Percentiles rank a stretch among this genome's conserved stretches.
Evolutionary conservation across 345 rosid species (phyloP).

Genomic region (Ceriops zippeliana): DNA sequence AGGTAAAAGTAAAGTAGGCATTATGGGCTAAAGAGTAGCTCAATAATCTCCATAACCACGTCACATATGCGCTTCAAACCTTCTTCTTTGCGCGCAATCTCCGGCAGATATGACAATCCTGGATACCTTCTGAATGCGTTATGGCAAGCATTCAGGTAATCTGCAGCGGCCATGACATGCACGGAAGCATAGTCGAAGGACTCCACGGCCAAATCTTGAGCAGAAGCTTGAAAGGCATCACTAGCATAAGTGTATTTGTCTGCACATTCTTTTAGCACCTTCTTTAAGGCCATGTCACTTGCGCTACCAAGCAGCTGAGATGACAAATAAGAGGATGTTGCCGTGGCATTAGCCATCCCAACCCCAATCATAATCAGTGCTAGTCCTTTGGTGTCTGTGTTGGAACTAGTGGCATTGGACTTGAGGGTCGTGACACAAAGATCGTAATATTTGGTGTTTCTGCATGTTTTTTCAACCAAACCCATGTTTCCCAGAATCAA

Average conservation of each 20-base stretch:
- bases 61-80: slow-evolving; percentile 68
- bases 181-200: slow-evolving; percentile 65
- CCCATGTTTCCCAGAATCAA: slow-evolving; percentile 18
- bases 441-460: slow-evolving; percentile 56
- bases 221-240: slow-evolving; percentile 50
- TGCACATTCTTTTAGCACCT: slow-evolving; percentile 52
- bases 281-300: slow-evolving; percentile 35
- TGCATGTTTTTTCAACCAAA: slow-evolving; percentile 63
- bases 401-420: slow-evolving; percentile 52
- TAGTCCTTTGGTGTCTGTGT: slow-evolving; percentile 59
- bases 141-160: slow-evolving; percentile 66
- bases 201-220: slow-evolving; percentile 47
- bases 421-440: slow-evolving; percentile 74
- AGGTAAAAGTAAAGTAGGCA: neutral
- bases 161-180: slow-evolving; percentile 62
- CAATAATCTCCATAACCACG: slow-evolving; percentile 60
- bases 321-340: slow-evolving; percentile 60
- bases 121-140: slow-evolving; percentile 47
- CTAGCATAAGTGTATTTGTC: slow-evolving; percentile 59
- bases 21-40: slow-evolving; percentile 31
- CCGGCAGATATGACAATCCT: slow-evolving; percentile 51
- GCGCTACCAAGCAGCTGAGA: slow-evolving; percentile 25
- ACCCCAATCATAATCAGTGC: slow-evolving; percentile 55
- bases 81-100: slow-evolving; percentile 58
- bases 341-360: slow-evolving; percentile 60